A percentile compares a stretch with the other conserved stretches of the same genome.
These are phyloP conservation scores for Fusarium haematococcum DNA, from an alignment of 2,329 filamentous ascomycete species.

Conservation along the genomic window DNA sequence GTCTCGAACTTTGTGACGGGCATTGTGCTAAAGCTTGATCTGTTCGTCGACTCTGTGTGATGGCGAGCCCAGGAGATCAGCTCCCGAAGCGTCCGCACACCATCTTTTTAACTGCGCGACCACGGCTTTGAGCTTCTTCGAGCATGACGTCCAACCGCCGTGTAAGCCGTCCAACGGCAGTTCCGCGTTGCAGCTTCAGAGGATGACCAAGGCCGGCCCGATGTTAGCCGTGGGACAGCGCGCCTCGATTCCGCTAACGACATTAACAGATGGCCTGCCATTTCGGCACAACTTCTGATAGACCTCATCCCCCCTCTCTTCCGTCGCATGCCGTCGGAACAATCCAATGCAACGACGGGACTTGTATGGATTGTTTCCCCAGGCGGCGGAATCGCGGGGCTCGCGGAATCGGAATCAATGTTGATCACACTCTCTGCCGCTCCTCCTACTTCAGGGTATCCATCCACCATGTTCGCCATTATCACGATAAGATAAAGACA, in stretches of 20 bases:
- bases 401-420: neutral
- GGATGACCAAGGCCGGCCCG: slow-evolving; percentile 39
- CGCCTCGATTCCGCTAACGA: slow-evolving; percentile 38
- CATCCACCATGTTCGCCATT: neutral
- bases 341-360: neutral
- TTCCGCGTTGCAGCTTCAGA: slow-evolving; percentile 40
- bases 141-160: slow-evolving; percentile 39
- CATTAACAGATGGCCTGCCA: slow-evolving; percentile 6
- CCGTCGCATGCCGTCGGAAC: slow-evolving; percentile 19
- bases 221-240: slow-evolving; percentile 43
- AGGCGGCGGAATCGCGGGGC: neutral
- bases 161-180: slow-evolving; percentile 37
- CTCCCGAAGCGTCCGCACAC: slow-evolving; percentile 16
- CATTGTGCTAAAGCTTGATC: slow-evolving; percentile 52
- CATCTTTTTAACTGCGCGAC: slow-evolving; percentile 39
- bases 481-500: slow-evolving; percentile 1
- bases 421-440: neutral
- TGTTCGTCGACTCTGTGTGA: slow-evolving; percentile 3
- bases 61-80: slow-evolving; percentile 2
- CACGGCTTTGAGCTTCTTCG: slow-evolving; percentile 29
- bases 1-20: slow-evolving; percentile 62
- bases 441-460: neutral
- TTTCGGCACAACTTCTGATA: neutral
- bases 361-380: neutral
- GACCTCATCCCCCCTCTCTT: neutral